phyloP scores from a whole-genome alignment of 1,139 yeast genomes.

The Nematodospora anomalae region DNA sequence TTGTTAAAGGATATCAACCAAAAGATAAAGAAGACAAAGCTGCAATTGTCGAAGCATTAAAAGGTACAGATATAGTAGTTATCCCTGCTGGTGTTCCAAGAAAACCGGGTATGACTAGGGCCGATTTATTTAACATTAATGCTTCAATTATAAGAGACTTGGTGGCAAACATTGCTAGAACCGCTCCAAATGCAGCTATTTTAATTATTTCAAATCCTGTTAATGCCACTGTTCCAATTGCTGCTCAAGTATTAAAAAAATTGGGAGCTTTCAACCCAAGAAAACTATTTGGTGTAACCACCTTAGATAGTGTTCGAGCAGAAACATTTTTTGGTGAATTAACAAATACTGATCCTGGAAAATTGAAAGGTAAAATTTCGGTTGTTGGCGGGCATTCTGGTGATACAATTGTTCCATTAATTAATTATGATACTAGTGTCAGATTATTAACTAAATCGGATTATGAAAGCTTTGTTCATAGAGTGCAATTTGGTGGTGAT shows the following conservation, averaged over 20 bases:
- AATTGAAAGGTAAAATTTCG: conserved; percentile 50
- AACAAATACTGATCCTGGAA: conserved; percentile 33
- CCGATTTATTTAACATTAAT: conserved; percentile 71
- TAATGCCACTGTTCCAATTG: conserved; percentile 74
- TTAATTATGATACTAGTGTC: conserved; percentile 30
- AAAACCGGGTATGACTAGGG: conserved; percentile 80
- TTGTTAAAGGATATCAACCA: conserved; percentile 58
- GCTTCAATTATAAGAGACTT: conserved; percentile 66
- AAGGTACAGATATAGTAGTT: conserved; percentile 57
- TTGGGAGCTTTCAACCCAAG: conserved; percentile 63
- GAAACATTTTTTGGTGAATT: conserved; percentile 60
- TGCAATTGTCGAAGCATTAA: conserved; percentile 51
- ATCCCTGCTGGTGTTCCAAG: conserved; percentile 86
- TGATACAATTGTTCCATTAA: conserved; percentile 67
- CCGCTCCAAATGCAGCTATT: conserved; percentile 62
- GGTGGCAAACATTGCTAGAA: conserved; percentile 56
- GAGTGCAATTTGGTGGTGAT: conserved; percentile 79
- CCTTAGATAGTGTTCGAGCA: conserved; percentile 68
- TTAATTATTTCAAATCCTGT: conserved; percentile 75
- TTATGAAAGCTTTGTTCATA: conserved; percentile 48
- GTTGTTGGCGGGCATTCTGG: conserved; percentile 81
- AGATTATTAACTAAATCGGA: conserved; percentile 24
- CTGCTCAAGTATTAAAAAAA: conserved; percentile 65
- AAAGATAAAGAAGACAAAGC: conserved; percentile 46
- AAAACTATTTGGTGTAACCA: conserved; percentile 71